Evolutionary conservation across 371 early-diverging fungal genomes (phyloP).

Genomic region (Entomophthora muscae): DNA sequence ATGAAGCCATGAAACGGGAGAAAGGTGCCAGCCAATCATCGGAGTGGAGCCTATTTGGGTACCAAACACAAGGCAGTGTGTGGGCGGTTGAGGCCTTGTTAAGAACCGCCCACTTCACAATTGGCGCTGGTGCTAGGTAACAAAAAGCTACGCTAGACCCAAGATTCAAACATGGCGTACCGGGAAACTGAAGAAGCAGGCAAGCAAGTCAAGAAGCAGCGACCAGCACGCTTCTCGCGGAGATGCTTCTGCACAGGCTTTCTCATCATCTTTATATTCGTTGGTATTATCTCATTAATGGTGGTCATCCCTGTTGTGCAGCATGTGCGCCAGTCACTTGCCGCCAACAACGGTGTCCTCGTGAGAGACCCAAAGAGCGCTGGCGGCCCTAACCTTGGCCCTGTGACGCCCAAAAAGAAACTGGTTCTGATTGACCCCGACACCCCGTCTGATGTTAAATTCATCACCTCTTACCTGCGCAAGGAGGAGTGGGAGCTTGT

Average conservation of each 20-base stretch:
- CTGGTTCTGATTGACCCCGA: conserved; percentile 13
- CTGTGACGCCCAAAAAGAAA: background rate
- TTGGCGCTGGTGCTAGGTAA: too few species aligned
- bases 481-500: conserved; percentile 17
- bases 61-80: too few species aligned
- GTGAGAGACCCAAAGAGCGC: background rate
- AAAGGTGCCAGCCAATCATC: too few species aligned
- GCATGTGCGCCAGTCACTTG: background rate
- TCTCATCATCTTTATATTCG: background rate
- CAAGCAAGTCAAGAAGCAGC: background rate
- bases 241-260: conserved; percentile 8
- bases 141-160: too few species aligned
- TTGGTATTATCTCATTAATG: conserved; percentile 1
- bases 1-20: too few species aligned
- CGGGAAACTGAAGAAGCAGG: background rate
- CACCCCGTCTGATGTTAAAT: conserved; percentile 11
- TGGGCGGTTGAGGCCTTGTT: too few species aligned
- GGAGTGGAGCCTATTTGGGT: too few species aligned
- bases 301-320: conserved; percentile 6
- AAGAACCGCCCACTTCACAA: too few species aligned
- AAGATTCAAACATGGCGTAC: background rate
- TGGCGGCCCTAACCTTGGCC: background rate
- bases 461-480: conserved; percentile 9
- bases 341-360: background rate
- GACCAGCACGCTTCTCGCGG: background rate